Evolutionary conservation across 768 basidiomycete species (phyloP).

Genomic region (Russula foetens): DNA sequence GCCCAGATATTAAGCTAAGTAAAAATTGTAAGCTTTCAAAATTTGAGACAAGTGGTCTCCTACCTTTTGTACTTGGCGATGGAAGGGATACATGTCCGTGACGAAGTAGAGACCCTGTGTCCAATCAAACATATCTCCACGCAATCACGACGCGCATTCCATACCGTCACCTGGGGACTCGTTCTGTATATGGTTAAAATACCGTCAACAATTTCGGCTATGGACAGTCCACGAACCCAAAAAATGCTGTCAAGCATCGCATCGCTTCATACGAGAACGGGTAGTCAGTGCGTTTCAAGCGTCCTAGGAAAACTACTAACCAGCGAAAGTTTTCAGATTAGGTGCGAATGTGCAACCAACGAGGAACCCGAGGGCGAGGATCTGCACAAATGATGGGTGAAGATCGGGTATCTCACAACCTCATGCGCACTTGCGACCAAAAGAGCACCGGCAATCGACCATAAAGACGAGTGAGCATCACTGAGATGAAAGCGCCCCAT

Average conservation of each 20-base stretch:
- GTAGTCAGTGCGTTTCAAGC: neutral
- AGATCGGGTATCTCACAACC: neutral
- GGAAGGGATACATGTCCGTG: slow-evolving; percentile 61
- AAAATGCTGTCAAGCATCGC: slow-evolving; percentile 52
- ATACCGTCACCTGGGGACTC: slow-evolving; percentile 51
- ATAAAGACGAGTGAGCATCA: slow-evolving; percentile 53
- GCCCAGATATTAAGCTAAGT: slow-evolving; percentile 62
- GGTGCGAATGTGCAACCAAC: slow-evolving; percentile 54
- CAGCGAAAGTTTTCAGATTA: slow-evolving; percentile 47
- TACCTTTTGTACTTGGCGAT: slow-evolving; percentile 58
- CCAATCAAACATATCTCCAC: neutral
- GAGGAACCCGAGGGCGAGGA: slow-evolving; percentile 50
- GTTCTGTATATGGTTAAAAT: slow-evolving; percentile 28
- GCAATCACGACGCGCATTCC: neutral
- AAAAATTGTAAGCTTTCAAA: neutral
- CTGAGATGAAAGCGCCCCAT: slow-evolving; percentile 54
- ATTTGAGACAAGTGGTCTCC: neutral
- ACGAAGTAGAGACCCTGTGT: slow-evolving; percentile 49
- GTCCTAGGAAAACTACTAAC: slow-evolving; percentile 29
- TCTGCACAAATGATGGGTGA: slow-evolving; percentile 23
- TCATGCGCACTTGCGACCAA: slow-evolving; percentile 51
- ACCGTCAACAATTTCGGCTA: neutral
- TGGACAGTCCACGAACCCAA: slow-evolving; percentile 33
- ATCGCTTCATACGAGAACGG: slow-evolving; percentile 31
- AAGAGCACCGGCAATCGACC: slow-evolving; percentile 63